A percentile compares a stretch with the other conserved stretches of the same genome.
These are phyloP conservation scores for Cardamine chenopodiifolia DNA, from an alignment of 345 rosid genomes.

Conservation along the genomic window DNA sequence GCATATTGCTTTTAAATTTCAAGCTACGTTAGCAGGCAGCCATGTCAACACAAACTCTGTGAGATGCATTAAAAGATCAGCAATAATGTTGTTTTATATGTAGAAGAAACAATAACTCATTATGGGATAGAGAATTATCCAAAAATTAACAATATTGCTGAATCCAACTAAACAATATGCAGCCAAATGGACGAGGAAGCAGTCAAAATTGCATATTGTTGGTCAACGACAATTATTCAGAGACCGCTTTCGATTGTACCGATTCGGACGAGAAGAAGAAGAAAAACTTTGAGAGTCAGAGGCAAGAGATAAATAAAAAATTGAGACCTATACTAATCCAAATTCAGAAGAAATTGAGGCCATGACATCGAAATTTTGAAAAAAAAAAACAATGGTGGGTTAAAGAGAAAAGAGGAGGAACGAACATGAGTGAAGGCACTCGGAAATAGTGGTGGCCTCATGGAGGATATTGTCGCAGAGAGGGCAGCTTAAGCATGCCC, in stretches of 20 bases:
- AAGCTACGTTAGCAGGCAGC: not conserved
- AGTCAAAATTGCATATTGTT: not conserved
- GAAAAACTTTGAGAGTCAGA: not conserved
- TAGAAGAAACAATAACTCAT: too few relatives aligned
- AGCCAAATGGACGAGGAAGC: not conserved
- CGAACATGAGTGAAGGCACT: conserved; percentile 92
- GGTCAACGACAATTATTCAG: not conserved
- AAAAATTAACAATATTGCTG: not conserved
- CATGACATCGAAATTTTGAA: not conserved
- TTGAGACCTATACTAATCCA: not conserved
- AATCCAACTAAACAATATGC: not conserved
- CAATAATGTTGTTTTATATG: too few relatives aligned
- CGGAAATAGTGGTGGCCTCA: conserved; percentile 86
- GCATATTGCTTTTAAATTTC: not conserved
- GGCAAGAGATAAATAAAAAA: not conserved
- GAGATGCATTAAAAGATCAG: too few relatives aligned
- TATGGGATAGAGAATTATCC: too few relatives aligned
- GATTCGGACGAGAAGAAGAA: not conserved
- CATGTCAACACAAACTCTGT: not conserved
- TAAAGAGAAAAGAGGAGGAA: conserved; percentile 27
- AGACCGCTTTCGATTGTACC: not conserved
- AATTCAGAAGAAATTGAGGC: conserved; percentile 11
- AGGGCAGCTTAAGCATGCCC: conserved; percentile 76
- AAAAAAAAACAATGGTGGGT: conserved; percentile 4
- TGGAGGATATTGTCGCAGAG: conserved; percentile 64